A percentile compares a stretch with the other conserved stretches of the same genome.
These are phyloP conservation scores for Grosmannia clavigera DNA, from an alignment of 2,329 filamentous ascomycete species.

Conservation along the genomic window DNA sequence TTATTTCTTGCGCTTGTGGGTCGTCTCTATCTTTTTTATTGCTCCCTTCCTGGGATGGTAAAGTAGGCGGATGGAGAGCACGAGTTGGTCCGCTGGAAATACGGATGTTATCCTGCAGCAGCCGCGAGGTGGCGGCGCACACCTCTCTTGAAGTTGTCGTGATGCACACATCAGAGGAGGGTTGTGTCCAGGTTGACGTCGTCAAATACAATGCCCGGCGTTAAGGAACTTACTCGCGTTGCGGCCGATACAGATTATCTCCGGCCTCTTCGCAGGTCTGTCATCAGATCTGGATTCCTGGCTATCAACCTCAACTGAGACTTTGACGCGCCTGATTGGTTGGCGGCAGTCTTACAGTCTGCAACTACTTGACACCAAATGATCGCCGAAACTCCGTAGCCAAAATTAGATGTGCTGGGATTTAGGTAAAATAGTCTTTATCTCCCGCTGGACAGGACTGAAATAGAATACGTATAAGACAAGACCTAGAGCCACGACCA, in stretches of 20 bases:
- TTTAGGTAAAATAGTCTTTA: not conserved
- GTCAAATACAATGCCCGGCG: too few relatives aligned
- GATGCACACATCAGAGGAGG: too few relatives aligned
- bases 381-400: not conserved
- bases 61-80: not conserved
- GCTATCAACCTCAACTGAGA: constrained; percentile 11
- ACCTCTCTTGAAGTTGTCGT: too few relatives aligned
- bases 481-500: not conserved
- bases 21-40: not conserved
- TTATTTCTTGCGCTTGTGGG: constrained; percentile 33
- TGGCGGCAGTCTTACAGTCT: not conserved
- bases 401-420: not conserved
- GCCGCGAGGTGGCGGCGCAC: too few relatives aligned
- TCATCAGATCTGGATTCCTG: not conserved
- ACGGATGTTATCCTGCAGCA: too few relatives aligned
- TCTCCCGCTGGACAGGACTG: not conserved
- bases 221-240: too few relatives aligned
- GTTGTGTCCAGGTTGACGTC: too few relatives aligned
- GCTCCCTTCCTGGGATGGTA: not conserved
- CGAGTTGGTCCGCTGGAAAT: not conserved
- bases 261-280: not conserved
- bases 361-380: not conserved
- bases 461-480: not conserved
- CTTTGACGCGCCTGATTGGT: not conserved
- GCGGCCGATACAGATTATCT: not conserved